Evolutionary conservation across 1,284 basidiomycete genomes (phyloP), one percentile per base, ranked within the genome.

Genomic region (Cryptococcus depauperatus): DNA sequence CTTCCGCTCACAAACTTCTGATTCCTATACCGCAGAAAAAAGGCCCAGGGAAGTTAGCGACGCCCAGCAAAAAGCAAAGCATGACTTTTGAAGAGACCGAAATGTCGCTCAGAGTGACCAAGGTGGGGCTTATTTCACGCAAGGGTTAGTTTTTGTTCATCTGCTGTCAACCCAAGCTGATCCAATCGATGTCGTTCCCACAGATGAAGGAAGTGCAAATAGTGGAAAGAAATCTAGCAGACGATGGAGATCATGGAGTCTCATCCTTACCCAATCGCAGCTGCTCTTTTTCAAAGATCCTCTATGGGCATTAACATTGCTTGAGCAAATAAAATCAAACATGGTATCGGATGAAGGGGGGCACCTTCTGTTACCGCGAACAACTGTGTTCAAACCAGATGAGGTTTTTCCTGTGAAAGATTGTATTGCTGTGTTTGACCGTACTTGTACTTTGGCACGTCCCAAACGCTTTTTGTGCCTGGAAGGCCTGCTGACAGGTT

Each of bases 221-320:
- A 81, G 82, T 4, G 84, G 85, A 19, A 87, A 80, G 68, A 88
- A 83, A 57, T 75, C 82, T 1, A 73, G 73, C 54, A 78, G 87
- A 38, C 96, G 91, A 69, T 98, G 93, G 93, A 84, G 78, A 59
- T 74, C 80, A 27, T 93, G 83, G 78, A 85, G 81, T 50, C 82
- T 92, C 8, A 76, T 95, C 43, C 75, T 99, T 43, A 92, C 91
- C 3, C 83, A 82, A 26, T 89, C 89, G 7, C 92, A 96, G 62
- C 74, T 98, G 8, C 76, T 97, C 37, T 84, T 97, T 64, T 92
- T 92, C 72, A 88, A 88, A 51, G 91, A 97, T 68, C 70, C 81
- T 1, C 71, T 79, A 7, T 84, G 80, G 81, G 81, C 81, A 5
- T 61, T 73, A 26, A 73, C 74, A 18, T 66, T 90, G 21, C 73